Conservation (phyloP, 495 filamentous ascomycete species). For the Gamarada debralockiae region DNA sequence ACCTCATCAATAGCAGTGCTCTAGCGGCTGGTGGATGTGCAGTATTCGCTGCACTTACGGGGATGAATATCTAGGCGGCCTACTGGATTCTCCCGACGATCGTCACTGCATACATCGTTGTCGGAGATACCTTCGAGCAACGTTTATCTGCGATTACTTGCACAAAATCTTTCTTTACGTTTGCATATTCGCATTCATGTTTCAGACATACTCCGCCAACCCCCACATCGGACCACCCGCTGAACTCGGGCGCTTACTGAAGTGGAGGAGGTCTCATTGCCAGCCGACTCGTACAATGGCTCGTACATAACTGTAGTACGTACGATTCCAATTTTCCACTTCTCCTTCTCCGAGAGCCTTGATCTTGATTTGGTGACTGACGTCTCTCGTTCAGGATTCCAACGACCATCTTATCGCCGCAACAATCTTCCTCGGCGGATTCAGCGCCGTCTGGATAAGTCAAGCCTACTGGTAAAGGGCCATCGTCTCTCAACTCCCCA, state of each 20-base stretch:
- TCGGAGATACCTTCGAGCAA: constrained; percentile 31
- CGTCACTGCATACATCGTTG: constrained; percentile 29
- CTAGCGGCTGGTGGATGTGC: constrained; percentile 22
- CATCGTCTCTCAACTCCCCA: constrained; percentile 81
- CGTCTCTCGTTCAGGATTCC: constrained; percentile 50
- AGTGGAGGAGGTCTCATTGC: no score
- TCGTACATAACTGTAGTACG: no score
- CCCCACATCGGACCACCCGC: constrained; percentile 40
- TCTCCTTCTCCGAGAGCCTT: no score
- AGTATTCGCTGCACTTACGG: constrained; percentile 22
- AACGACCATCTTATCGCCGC: constrained; percentile 85
- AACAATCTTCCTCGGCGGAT: constrained; percentile 79
- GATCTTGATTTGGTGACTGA: no score
- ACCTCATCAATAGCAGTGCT: constrained; percentile 21
- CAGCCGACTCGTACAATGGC: no score
- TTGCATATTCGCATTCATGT: constrained; percentile 46
- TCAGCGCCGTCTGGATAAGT: constrained; percentile 48
- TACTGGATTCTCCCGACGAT: constrained; percentile 26
- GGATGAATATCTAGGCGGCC: constrained; percentile 23
- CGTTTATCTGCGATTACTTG: constrained; percentile 40
- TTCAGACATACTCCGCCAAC: constrained; percentile 42
- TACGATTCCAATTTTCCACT: no score
- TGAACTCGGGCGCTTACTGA: no score
- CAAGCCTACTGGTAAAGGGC: constrained; percentile 85
- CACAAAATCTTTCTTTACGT: constrained; percentile 34